These are phyloP conservation scores for Fusarium mangiferae DNA, from an alignment of 2,329 filamentous ascomycete genomes.

Conservation along the genomic window DNA sequence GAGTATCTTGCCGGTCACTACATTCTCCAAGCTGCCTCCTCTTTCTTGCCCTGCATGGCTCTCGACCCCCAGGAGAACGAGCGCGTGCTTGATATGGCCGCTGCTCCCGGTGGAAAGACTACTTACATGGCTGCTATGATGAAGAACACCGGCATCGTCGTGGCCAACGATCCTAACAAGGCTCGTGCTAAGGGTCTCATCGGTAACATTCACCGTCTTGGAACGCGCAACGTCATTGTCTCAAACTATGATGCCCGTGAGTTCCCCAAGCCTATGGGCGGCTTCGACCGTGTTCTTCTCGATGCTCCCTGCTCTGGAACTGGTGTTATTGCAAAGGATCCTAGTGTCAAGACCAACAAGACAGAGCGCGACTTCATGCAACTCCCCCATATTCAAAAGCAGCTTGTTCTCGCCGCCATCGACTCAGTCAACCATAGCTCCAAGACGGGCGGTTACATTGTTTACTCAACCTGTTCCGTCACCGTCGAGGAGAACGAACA, in stretches of 20 bases:
- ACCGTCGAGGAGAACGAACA: conserved; percentile 91
- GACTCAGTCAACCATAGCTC: conserved; percentile 92
- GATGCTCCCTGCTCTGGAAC: conserved; percentile 97
- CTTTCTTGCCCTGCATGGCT: conserved; percentile 97
- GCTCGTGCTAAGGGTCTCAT: conserved; percentile 95
- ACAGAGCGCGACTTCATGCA: conserved; percentile 94
- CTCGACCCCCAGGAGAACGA: conserved; percentile 93
- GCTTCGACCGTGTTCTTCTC: conserved; percentile 93
- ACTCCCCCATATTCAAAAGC: conserved; percentile 93
- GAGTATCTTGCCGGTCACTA: conserved; percentile 98
- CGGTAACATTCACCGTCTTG: conserved; percentile 95
- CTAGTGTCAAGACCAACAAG: conserved; percentile 98
- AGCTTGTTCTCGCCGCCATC: conserved; percentile 90
- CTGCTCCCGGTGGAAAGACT: conserved; percentile 95
- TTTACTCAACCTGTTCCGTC: conserved; percentile 96
- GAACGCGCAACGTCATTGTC: conserved; percentile 92
- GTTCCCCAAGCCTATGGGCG: conserved; percentile 93
- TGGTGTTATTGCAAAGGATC: conserved; percentile 96
- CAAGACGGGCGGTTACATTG: conserved; percentile 93
- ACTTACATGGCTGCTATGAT: conserved; percentile 96
- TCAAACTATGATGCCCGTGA: conserved; percentile 95
- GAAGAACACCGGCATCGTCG: conserved; percentile 93
- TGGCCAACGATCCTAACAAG: conserved; percentile 97
- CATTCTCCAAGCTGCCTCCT: conserved; percentile 95
- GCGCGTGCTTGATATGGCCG: conserved; percentile 91